Evolutionary conservation across 2,329 filamentous ascomycete species (phyloP).

Genomic region (Scedosporium boydii): DNA sequence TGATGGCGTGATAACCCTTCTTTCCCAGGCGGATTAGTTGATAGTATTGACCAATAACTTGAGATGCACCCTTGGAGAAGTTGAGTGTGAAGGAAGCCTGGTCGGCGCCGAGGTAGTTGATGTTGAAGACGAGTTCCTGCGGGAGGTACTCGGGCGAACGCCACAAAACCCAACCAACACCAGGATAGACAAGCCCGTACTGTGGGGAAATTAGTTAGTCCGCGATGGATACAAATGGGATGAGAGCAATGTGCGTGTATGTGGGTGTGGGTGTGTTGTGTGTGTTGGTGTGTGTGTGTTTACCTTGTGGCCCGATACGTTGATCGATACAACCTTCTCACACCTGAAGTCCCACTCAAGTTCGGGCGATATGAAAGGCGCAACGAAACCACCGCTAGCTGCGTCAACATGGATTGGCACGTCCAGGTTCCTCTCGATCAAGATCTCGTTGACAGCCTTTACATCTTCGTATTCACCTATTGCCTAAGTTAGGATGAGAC

Average conservation of each 20-base stretch:
- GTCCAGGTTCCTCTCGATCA: conserved; percentile 65
- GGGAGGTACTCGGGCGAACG: conserved; percentile 74
- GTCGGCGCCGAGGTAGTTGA: conserved; percentile 95
- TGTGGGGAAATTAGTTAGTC: conserved; percentile 12
- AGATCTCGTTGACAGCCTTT: conserved; percentile 81
- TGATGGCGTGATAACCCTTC: conserved; percentile 84
- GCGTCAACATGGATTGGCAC: conserved; percentile 90
- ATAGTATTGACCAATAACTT: conserved; percentile 96
- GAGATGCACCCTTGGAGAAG: conserved; percentile 90
- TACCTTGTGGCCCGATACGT: conserved; percentile 83
- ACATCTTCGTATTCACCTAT: conserved; percentile 75
- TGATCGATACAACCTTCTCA: conserved; percentile 84
- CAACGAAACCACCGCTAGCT: conserved; percentile 85
- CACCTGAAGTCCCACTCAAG: conserved; percentile 89
- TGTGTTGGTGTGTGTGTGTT: conserved; percentile 16
- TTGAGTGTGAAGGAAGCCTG: conserved; percentile 95
- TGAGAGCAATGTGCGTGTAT: conserved; percentile 30
- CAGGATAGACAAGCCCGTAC: conserved; percentile 67
- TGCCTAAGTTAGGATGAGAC: not conserved
- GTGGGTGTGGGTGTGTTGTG: conserved; percentile 16
- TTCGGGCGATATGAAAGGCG: conserved; percentile 77
- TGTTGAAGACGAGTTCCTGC: conserved; percentile 93
- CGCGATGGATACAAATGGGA: not conserved
- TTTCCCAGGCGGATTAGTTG: conserved; percentile 92
- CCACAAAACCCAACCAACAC: conserved; percentile 93